Conservation (phyloP, 78 protist genomes). For the Polysphondylium violaceum region DNA sequence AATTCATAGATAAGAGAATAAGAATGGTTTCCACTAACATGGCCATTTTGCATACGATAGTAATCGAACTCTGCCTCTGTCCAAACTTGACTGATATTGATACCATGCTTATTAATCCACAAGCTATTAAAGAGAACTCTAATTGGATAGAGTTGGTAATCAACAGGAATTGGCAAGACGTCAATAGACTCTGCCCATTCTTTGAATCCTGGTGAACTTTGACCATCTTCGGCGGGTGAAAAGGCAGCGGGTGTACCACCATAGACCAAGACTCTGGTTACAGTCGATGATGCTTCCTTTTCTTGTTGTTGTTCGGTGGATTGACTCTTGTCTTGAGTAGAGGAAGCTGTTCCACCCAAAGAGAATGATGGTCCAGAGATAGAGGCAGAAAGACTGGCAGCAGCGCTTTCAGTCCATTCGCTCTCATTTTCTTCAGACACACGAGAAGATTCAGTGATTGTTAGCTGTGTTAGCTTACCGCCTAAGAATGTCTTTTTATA, state of each 20-base stretch:
- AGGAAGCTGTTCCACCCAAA: neutral
- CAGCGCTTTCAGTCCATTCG: neutral
- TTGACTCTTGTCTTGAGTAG: neutral
- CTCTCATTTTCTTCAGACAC: neutral
- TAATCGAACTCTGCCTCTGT: neutral
- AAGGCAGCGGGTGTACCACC: neutral
- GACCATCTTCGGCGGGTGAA: neutral
- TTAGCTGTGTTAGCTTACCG: neutral
- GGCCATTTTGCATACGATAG: no score
- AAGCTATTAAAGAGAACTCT: neutral
- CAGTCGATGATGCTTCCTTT: neutral
- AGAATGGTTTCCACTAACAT: no score
- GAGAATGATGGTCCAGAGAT: neutral
- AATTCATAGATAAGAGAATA: no score
- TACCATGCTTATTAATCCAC: constrained; percentile 7
- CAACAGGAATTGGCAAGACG: constrained; percentile 17
- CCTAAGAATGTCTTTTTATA: constrained; percentile 18
- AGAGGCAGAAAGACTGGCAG: neutral
- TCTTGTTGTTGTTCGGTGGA: neutral
- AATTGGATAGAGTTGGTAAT: neutral
- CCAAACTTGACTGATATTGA: neutral
- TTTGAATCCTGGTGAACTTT: neutral
- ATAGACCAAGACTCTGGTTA: neutral
- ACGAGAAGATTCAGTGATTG: neutral
- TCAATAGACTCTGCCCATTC: constrained; percentile 29